Evolutionary conservation across 805 yeast species (phyloP).

Genomic region (Komagataella ulmi): DNA sequence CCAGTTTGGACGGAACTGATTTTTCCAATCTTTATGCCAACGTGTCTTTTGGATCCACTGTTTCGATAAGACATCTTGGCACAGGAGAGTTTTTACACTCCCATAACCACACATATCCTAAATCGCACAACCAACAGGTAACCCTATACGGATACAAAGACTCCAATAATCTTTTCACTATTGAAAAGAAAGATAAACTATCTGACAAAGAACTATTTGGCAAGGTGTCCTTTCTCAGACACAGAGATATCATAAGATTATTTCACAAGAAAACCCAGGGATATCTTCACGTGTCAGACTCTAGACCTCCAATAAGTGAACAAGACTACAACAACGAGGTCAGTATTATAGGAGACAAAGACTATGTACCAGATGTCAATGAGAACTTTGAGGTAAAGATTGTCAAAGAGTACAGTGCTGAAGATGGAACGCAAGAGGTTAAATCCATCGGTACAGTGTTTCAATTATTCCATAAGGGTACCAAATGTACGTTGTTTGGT

Average conservation of each 20-base stretch:
- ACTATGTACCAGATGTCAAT: constrained; percentile 50
- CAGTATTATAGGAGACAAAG: constrained; percentile 51
- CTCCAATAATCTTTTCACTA: constrained; percentile 57
- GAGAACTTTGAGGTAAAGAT: constrained; percentile 60
- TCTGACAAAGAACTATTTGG: constrained; percentile 25
- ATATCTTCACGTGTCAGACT: constrained; percentile 55
- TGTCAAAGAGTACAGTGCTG: constrained; percentile 20
- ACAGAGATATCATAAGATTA: constrained; percentile 49
- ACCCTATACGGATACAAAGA: constrained; percentile 54
- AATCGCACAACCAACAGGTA: constrained; percentile 65
- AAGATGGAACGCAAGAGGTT: constrained; percentile 19
- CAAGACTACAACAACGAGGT: constrained; percentile 87
- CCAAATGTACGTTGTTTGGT: constrained; percentile 61
- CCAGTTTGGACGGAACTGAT: constrained; percentile 32
- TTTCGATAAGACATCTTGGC: constrained; percentile 58
- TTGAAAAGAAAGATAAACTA: constrained; percentile 33
- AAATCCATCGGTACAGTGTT: constrained; percentile 58
- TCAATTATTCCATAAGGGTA: constrained; percentile 51
- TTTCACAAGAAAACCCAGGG: constrained; percentile 59
- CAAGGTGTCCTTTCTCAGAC: constrained; percentile 16
- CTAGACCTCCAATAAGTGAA: constrained; percentile 77
- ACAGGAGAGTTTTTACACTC: constrained; percentile 80
- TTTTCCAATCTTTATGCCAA: constrained; percentile 37
- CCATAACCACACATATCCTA: constrained; percentile 45
- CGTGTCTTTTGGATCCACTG: constrained; percentile 57